Base-by-base conservation (phyloP, 768 basidiomycete genomes). In the button mushroom (Agaricus bisporus) region DNA sequence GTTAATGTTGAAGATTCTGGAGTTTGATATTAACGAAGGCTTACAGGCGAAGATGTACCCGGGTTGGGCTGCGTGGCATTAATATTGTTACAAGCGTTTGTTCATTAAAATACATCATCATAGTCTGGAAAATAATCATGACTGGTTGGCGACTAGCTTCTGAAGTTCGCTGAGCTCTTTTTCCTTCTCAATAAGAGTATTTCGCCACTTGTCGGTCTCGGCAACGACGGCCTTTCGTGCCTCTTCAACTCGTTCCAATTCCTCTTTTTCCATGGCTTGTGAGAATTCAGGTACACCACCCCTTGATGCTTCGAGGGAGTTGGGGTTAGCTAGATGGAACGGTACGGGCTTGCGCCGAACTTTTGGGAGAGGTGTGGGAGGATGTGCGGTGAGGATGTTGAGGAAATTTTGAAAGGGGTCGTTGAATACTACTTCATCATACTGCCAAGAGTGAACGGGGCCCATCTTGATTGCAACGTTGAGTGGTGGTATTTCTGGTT, bases 371-470 rank as follows among this genome's bases (percentile, higher is more conserved):
- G 83, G 83, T 0, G 88, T 94, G 0, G 95, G 93, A 1, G 91
- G 85, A 63, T 95, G 81, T n/a, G 76, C 70, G 0, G 84, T 86
- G 48, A 98, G 79, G 47, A 88, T 75, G 60, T 83, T 82, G 57
- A 97, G 79, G 71, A 98, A 94, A 36, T 83, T 76, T 55, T 89
- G 85, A 58, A 86, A 91, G 1, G 97, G 97, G 61, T 98, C 95
- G 63, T 85, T 81, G 71, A 99, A 98, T 48, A 98, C 91, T 58
- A 98, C 80, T 70, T 99, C 97, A 69, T 98, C 95, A 70, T 98
- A 98, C 63, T 98, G 95, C 95, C 95, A 99, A 0, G 92, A 89
- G 66, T 97, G 89, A 26, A 99, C 91, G 0, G 90, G 88, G 0
- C 85, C 86, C 25, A 76, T 63, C 62, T 82, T 83, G 63, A 81